These are phyloP conservation scores for Nicotiana sylvestris DNA, from an alignment of 257 asterid genomes.

Conservation along the genomic window DNA sequence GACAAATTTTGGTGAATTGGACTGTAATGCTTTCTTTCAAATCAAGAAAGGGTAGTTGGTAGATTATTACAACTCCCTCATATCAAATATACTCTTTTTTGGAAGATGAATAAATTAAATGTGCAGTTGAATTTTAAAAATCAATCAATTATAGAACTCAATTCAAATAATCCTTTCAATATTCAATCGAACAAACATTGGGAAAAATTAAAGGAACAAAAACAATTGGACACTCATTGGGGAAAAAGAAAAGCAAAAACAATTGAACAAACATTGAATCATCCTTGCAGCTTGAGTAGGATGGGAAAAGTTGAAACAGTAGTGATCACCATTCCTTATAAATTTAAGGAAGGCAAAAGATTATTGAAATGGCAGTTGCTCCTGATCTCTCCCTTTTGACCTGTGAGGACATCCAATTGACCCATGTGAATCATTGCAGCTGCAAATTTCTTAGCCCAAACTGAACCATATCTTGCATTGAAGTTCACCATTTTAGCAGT, in stretches of 20 bases:
- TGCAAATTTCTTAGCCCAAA: slow-evolving; percentile 8
- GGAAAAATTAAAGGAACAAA: neutral
- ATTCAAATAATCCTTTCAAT: neutral
- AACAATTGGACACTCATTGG: neutral
- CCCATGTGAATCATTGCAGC: slow-evolving; percentile 15
- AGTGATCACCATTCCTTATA: neutral
- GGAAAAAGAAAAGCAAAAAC: neutral
- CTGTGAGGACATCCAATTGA: slow-evolving; percentile 1
- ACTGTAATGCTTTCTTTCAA: too few relatives aligned
- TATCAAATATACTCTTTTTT: too few relatives aligned
- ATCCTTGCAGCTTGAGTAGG: neutral
- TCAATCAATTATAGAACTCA: neutral
- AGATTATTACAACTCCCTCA: too few relatives aligned
- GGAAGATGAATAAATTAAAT: too few relatives aligned
- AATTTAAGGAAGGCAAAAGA: neutral
- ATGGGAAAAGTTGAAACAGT: neutral
- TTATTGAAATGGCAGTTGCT: neutral
- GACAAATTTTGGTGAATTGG: too few relatives aligned
- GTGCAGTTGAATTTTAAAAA: too few relatives aligned
- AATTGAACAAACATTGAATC: neutral
- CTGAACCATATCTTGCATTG: neutral
- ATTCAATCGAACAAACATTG: neutral
- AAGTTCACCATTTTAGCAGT: neutral
- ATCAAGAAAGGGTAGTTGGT: too few relatives aligned
- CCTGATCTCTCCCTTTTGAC: slow-evolving; percentile 1